A percentile compares a stretch with the other conserved stretches of the same genome.
phyloP scores from a whole-genome alignment of 2,329 filamentous ascomycete species.

The Bipolaris zeicola region DNA sequence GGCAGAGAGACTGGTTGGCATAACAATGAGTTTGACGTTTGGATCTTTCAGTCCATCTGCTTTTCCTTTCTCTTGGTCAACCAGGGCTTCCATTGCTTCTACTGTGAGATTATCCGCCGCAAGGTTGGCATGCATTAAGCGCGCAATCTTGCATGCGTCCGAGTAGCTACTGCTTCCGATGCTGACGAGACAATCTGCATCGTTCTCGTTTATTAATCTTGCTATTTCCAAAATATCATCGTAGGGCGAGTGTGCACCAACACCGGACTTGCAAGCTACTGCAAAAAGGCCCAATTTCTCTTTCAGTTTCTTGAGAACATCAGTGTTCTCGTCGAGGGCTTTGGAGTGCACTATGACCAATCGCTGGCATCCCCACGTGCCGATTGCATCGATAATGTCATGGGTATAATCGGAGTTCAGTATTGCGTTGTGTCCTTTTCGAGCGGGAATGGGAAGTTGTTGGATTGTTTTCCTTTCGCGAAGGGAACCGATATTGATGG shows the following conservation, averaged over 20 bases:
- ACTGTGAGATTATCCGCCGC: conserved; percentile 16
- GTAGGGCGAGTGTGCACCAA: conserved; percentile 33
- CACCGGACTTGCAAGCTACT: conserved; percentile 27
- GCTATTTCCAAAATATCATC: conserved; percentile 29
- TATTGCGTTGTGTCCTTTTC: conserved; percentile 27
- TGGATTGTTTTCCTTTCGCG: conserved; percentile 24
- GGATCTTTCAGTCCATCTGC: conserved; percentile 22
- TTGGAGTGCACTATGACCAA: conserved; percentile 28
- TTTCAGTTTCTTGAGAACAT: conserved; percentile 22
- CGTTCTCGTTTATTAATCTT: conserved; percentile 18
- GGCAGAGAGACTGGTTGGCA: conserved; percentile 33
- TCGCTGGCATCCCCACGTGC: conserved; percentile 23
- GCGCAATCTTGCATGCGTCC: conserved; percentile 36
- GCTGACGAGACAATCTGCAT: conserved; percentile 30
- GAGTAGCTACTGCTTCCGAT: conserved; percentile 35
- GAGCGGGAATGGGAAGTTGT: conserved; percentile 22
- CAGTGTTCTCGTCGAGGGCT: conserved; percentile 25
- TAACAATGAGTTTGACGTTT: conserved; percentile 24
- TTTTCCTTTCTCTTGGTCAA: conserved; percentile 26
- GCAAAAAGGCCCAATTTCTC: conserved; percentile 21
- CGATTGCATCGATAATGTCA: conserved; percentile 23
- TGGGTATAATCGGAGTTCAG: conserved; percentile 22
- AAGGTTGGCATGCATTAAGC: conserved; percentile 28
- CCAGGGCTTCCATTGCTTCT: conserved; percentile 29
- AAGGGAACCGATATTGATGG: background rate